Percentiles rank a stretch among this genome's conserved stretches.
Evolutionary conservation across 164 flowering plant species (phyloP).

Genomic region (Macadamia integrifolia): DNA sequence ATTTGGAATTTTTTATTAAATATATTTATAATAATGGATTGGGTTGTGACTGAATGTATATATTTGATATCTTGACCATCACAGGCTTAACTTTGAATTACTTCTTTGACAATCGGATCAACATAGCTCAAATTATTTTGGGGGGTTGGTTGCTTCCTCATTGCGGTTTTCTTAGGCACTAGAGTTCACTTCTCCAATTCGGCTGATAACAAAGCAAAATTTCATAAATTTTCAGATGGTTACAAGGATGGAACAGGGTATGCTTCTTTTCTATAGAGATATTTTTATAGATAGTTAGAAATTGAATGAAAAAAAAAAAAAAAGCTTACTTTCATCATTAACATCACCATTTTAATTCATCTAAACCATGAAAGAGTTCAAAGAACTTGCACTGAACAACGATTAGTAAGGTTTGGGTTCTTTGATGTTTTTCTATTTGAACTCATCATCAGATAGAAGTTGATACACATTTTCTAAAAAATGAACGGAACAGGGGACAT

Average conservation of each 20-base stretch:
- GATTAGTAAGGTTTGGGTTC: slow-evolving; percentile 4
- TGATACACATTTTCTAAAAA: not conserved
- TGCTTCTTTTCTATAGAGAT: not conserved
- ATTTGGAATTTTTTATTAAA: no score
- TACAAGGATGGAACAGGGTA: slow-evolving; percentile 28
- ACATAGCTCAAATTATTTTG: slow-evolving; percentile 84
- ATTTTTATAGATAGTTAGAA: no score
- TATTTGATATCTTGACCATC: not conserved
- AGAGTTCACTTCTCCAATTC: slow-evolving; percentile 73
- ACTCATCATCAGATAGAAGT: not conserved
- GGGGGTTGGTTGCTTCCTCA: slow-evolving; percentile 77
- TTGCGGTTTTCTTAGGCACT: slow-evolving; percentile 74
- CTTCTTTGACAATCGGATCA: slow-evolving; percentile 77
- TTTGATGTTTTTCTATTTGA: not conserved
- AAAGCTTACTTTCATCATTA: no score
- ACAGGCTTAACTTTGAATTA: slow-evolving; percentile 86
- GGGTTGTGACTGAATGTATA: not conserved
- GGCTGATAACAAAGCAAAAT: slow-evolving; percentile 57
- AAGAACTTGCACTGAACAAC: slow-evolving; percentile 7
- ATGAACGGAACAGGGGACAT: slow-evolving; percentile 27
- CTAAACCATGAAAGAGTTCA: slow-evolving; percentile 9
- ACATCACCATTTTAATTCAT: not conserved
- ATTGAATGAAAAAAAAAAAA: no score
- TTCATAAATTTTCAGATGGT: slow-evolving; percentile 22
- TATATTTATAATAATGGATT: not conserved